Evolutionary conservation across 331 rosid species (phyloP), one percentile per base, ranked within the genome.

Genomic region (Spiraea crenata): DNA sequence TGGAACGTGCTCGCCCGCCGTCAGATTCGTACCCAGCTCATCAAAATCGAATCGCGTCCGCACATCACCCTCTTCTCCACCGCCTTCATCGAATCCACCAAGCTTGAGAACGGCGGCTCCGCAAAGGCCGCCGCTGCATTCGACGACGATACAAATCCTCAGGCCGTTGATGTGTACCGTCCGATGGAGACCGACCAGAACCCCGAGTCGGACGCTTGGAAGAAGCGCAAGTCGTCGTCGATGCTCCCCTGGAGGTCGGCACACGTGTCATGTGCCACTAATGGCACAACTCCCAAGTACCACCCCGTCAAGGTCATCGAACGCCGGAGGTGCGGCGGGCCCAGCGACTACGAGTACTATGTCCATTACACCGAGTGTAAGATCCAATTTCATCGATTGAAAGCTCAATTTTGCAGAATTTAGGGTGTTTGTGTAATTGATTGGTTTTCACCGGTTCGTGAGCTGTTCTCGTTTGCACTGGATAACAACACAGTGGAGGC

Each of bases 351-450:
- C 74, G 99, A 95, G 88, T 95, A 91, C 68, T 95, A 95, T 67
- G 99, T 95, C 44, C 99, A 95, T 64, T 95, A 95, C 79, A 95
- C 99, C n/a, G 99, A 91, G 84, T 95, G 99, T 95, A 88, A 77
- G 89, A 63, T 74, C 72, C 77, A 63, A 25, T 35, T 57, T 8
- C 9, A n/a, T 39, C 11, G 52, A 37, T 41, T 5, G 35, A 25
- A 31, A 35, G 45, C 72, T 35, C 64, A 15, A 71, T 70, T 69
- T 46, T 47, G 39, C 25, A 10, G 31, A 39, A 14, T 63, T 79
- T 84, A 83, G 86, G 96, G 87, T 83, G 74, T 35, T 64, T 17
- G 61, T 17, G 10, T 38, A 66, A 66, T 48, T 66, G 49, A n/a
- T n/a, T 95, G 64, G 67, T 91, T 86, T 74, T 85, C 95, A 2